Percentiles rank a stretch among this genome's conserved stretches.
phyloP scores from a whole-genome alignment of 2,329 filamentous ascomycete genomes.

The Sporothrix pallida region DNA sequence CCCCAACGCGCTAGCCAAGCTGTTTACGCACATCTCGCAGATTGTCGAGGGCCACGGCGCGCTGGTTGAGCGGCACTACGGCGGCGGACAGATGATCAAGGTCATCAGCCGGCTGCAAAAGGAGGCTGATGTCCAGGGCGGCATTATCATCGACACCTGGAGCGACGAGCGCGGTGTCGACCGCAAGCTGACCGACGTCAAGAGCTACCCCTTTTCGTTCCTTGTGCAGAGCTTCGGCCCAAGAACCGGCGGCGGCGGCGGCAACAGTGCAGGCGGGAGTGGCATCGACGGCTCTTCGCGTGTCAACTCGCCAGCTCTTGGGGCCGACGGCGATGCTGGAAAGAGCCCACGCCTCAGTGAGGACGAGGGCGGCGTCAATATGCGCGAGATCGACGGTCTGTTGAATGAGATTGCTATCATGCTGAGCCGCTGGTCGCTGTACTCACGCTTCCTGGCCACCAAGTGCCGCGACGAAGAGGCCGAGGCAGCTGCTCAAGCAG shows the following conservation, averaged over 20 bases:
- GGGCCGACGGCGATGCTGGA: slow-evolving; percentile 47
- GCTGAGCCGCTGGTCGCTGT: slow-evolving; percentile 91
- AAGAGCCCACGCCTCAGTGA: slow-evolving; percentile 66
- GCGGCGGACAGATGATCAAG: slow-evolving; percentile 87
- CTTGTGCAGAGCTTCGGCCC: slow-evolving; percentile 83
- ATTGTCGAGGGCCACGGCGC: slow-evolving; percentile 92
- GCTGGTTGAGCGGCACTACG: slow-evolving; percentile 93
- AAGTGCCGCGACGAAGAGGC: slow-evolving; percentile 68
- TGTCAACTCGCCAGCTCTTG: slow-evolving; percentile 75
- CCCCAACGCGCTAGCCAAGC: slow-evolving; percentile 82
- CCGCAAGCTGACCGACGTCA: slow-evolving; percentile 89
- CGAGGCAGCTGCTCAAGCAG: neutral
- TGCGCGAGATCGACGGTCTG: slow-evolving; percentile 91
- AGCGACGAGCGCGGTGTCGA: slow-evolving; percentile 85
- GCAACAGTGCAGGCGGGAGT: neutral
- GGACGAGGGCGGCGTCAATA: slow-evolving; percentile 92
- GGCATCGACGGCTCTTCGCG: slow-evolving; percentile 61
- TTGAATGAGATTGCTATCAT: slow-evolving; percentile 89
- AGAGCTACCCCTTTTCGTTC: slow-evolving; percentile 97
- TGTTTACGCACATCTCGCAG: slow-evolving; percentile 97
- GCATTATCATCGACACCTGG: slow-evolving; percentile 95
- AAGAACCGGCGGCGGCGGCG: slow-evolving; percentile 69
- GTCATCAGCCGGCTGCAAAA: slow-evolving; percentile 92
- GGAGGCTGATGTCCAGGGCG: slow-evolving; percentile 94
- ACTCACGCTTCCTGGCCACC: slow-evolving; percentile 83